Evolutionary conservation across 1,139 yeast species (phyloP), one percentile per base, ranked within the genome.

Genomic region (Kodamaea plutei): DNA sequence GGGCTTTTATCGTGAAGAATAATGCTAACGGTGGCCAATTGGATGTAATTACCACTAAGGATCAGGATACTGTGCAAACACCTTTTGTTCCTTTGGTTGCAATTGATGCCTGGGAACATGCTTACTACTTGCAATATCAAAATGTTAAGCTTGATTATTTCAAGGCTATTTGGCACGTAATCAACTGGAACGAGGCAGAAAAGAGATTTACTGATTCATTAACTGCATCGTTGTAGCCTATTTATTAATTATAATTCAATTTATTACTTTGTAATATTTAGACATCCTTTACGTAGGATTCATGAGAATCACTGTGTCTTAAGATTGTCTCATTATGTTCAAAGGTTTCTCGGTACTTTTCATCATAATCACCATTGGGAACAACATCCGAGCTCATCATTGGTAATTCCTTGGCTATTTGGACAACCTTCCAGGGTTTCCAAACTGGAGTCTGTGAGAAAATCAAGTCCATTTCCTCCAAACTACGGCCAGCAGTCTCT

Each of bases 391-490:
- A 41, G 48, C n/a, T n/a, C n/a, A n/a, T n/a, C n/a, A n/a, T n/a
- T 7, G 68, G 69, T 43, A 57, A 48, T 10, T 45, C 50, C 18
- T 43, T 46, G 2, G 68, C 73, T 35, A 67, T 62, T 14, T 48
- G 45, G 16, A 63, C 69, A 11, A 54, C 61, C 39, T 58, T 47
- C 69, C 69, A 63, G 3, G 69, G 69, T 34, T 54, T 44, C 36
- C 38, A 40, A 9, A 52, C 49, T 3, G 67, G 67, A 7, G 65
- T 61, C 28, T 52, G 58, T 28, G 52, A 64, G 47, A 75, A 78
- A 40, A 81, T 78, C 41, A 72, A 63, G 48, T 77, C 83, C 54
- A 78, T 59, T 48, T 77, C 81, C 50, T 77, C 83, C 45, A 77
- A 62, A 3, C 79, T 68, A 33, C 73, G 60, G 15, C 73, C 76